phyloP scores from a whole-genome alignment of 2,329 filamentous ascomycete species.

The Tolypocladium ophioglossoides region DNA sequence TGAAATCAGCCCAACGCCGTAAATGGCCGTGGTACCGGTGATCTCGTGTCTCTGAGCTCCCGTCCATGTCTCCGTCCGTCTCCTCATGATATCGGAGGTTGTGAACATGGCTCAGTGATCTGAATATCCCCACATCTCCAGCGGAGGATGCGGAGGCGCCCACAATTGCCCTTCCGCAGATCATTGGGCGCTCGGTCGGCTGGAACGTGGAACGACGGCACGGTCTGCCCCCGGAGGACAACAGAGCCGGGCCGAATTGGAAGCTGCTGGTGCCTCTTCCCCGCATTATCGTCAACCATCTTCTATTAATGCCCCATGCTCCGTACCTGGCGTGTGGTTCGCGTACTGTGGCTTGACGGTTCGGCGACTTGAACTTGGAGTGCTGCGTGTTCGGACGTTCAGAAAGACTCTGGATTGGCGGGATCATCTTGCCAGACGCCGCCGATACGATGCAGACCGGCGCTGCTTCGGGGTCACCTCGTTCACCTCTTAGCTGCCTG shows the following conservation, averaged over 20 bases:
- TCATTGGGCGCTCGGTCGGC: neutral
- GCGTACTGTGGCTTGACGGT: too few relatives aligned
- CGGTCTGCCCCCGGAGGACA: too few relatives aligned
- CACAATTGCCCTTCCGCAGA: neutral
- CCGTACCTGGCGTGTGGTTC: too few relatives aligned
- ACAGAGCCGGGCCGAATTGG: neutral
- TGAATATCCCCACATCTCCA: neutral
- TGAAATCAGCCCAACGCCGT: fast-evolving
- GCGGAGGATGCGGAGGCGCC: neutral
- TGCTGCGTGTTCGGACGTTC: too few relatives aligned
- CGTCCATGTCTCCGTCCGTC: neutral
- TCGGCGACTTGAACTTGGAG: too few relatives aligned
- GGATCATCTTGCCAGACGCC: neutral
- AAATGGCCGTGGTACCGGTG: neutral
- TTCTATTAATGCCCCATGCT: too few relatives aligned
- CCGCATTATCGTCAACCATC: too few relatives aligned
- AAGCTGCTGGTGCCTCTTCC: neutral
- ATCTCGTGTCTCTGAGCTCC: neutral
- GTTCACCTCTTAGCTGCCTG: neutral
- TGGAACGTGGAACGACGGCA: too few relatives aligned
- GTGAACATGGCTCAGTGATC: too few relatives aligned
- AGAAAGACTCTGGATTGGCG: neutral
- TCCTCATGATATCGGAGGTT: neutral
- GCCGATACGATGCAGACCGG: neutral
- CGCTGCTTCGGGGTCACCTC: neutral